Conservation (phyloP, 2,329 filamentous ascomycete genomes). For the Exophiala oligosperma region DNA sequence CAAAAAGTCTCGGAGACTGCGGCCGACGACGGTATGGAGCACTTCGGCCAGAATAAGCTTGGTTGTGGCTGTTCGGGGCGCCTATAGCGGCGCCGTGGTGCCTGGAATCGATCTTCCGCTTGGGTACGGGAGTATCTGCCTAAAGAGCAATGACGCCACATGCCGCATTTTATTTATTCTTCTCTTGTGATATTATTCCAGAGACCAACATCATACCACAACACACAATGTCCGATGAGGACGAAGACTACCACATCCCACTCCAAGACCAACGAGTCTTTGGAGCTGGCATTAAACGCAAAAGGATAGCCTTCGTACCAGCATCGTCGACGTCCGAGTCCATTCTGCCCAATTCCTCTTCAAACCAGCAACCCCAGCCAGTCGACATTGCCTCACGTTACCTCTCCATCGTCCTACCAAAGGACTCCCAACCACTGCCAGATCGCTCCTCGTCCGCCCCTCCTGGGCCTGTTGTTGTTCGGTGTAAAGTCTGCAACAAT, state of each 20-base stretch:
- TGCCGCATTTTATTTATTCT: not conserved
- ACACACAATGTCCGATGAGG: slow-evolving; percentile 38
- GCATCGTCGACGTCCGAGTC: slow-evolving; percentile 35
- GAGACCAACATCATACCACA: not conserved
- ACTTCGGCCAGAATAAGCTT: not conserved
- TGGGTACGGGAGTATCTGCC: not conserved
- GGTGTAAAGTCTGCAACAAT: too few relatives aligned
- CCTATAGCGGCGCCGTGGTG: not conserved
- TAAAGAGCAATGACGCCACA: not conserved
- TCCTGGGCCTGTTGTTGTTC: too few relatives aligned
- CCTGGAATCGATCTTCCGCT: not conserved
- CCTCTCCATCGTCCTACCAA: slow-evolving; percentile 47
- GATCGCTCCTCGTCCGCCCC: not conserved
- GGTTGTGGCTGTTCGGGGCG: not conserved
- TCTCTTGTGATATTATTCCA: not conserved
- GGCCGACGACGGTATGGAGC: not conserved
- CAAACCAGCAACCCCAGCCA: slow-evolving; percentile 23
- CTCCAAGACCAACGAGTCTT: slow-evolving; percentile 61
- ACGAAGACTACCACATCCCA: slow-evolving; percentile 60
- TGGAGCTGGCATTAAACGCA: slow-evolving; percentile 63
- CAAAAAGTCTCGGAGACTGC: too few relatives aligned
- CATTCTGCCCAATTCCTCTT: slow-evolving; percentile 23
- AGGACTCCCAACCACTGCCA: not conserved
- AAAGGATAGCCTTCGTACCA: slow-evolving; percentile 60
- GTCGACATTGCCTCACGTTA: slow-evolving; percentile 43